Conservation (phyloP, 1,284 basidiomycete species). For the Leccinum pachyderme region DNA sequence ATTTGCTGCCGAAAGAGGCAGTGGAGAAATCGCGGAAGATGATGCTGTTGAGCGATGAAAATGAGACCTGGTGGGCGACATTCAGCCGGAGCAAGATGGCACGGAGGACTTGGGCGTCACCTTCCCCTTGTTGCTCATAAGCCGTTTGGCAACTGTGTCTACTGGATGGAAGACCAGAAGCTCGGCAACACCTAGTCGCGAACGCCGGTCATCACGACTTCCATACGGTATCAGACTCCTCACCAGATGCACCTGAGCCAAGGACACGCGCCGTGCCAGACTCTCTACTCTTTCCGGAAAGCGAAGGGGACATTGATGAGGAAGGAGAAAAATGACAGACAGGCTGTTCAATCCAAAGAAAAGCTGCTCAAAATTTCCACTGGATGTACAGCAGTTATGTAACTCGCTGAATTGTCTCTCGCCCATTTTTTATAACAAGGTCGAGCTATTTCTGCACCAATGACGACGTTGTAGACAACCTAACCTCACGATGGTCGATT, state of each 20-base stretch:
- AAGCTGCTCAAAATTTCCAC: slow-evolving; percentile 8
- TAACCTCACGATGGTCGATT: not conserved
- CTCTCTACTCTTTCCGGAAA: slow-evolving; percentile 71
- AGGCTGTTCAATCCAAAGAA: not conserved
- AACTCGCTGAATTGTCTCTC: slow-evolving; percentile 5
- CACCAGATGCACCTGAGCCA: slow-evolving; percentile 90
- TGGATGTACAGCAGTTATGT: slow-evolving; percentile 20
- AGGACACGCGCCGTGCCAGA: slow-evolving; percentile 89
- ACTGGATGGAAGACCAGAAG: slow-evolving; percentile 89
- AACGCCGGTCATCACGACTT: not conserved
- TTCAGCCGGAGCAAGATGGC: not conserved
- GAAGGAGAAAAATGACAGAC: not conserved
- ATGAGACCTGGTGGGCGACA: slow-evolving; percentile 52
- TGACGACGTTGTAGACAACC: not conserved
- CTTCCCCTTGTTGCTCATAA: slow-evolving; percentile 96
- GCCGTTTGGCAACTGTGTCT: slow-evolving; percentile 94
- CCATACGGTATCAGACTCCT: not conserved
- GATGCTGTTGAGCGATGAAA: slow-evolving; percentile 65
- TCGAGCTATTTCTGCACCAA: slow-evolving; percentile 3
- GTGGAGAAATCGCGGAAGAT: slow-evolving; percentile 86
- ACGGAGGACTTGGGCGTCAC: slow-evolving; percentile 35
- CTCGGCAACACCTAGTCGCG: slow-evolving; percentile 81
- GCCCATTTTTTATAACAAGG: slow-evolving; percentile 1
- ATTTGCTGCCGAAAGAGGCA: slow-evolving; percentile 68
- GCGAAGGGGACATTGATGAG: slow-evolving; percentile 57